A percentile compares a stretch with the other conserved stretches of the same genome.
Conservation (phyloP, 192 early-diverging fungal genomes). For the Coemansia asiatica region DNA sequence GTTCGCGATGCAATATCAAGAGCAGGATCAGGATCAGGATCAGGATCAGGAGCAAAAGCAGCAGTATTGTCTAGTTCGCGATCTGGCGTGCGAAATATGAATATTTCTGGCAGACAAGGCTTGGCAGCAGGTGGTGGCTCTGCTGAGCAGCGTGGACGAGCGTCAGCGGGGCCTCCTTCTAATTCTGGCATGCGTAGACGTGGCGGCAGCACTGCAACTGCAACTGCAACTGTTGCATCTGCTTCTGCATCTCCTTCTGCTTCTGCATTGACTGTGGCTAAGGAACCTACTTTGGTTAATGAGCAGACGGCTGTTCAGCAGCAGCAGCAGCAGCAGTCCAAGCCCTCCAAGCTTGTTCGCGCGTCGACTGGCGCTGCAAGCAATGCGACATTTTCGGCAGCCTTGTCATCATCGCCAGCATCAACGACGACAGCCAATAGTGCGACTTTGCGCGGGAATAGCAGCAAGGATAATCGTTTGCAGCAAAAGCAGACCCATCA, state of each 20-base stretch:
- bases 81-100: background rate
- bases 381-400: background rate
- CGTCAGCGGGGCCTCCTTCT: background rate
- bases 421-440: too few relatives aligned
- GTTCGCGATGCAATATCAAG: constrained; percentile 11
- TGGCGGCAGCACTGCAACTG: constrained; percentile 3
- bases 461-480: constrained; percentile 9
- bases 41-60: too few relatives aligned
- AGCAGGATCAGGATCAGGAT: too few relatives aligned
- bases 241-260: background rate
- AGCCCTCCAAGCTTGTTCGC: background rate
- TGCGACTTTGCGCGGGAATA: background rate
- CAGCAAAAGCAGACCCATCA: constrained; percentile 1
- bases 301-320: background rate
- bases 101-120: background rate
- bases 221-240: background rate
- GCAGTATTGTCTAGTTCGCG: constrained; percentile 2
- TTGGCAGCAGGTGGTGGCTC: too few relatives aligned
- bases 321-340: constrained; percentile 1
- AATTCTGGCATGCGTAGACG: background rate
- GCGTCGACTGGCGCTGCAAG: background rate
- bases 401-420: too few relatives aligned
- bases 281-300: constrained; percentile 4
- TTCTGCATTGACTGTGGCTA: constrained; percentile 6
- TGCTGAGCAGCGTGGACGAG: background rate